phyloP scores from a whole-genome alignment of 2,329 filamentous ascomycete genomes.

The Celoporthe dispersa region DNA sequence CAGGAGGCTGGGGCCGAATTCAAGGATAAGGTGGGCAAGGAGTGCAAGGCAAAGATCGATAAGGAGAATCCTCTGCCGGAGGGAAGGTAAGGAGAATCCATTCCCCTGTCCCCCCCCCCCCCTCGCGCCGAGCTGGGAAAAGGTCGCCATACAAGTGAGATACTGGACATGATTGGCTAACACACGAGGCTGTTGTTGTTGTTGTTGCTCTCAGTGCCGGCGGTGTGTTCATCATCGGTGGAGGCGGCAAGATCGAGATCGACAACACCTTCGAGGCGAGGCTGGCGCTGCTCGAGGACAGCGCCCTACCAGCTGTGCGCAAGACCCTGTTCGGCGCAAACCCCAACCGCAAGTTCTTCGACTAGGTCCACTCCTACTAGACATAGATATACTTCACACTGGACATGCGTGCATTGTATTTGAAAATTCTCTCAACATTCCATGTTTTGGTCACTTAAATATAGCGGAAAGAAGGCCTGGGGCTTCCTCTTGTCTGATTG shows the following conservation, averaged over 20 bases:
- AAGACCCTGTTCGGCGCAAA: constrained; percentile 92
- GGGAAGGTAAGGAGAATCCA: constrained; percentile 67
- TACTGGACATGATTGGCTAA: constrained; percentile 13
- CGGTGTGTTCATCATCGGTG: constrained; percentile 79
- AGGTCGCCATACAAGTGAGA: background rate
- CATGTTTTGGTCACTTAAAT: constrained; percentile 21
- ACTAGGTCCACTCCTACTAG: constrained; percentile 56
- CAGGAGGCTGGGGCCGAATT: constrained; percentile 80
- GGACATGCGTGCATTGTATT: constrained; percentile 22
- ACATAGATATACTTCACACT: background rate
- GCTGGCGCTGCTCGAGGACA: constrained; percentile 80
- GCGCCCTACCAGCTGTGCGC: constrained; percentile 82
- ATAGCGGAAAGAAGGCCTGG: constrained; percentile 18
- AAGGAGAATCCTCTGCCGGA: constrained; percentile 80
- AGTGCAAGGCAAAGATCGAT: constrained; percentile 72
- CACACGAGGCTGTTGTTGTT: constrained; percentile 4
- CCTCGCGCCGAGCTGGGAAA: background rate
- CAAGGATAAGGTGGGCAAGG: constrained; percentile 75
- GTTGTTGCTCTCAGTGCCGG: constrained; percentile 65
- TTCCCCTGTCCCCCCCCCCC: no score
- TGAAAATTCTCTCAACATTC: constrained; percentile 3
- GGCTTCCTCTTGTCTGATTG: background rate
- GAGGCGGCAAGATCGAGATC: constrained; percentile 92
- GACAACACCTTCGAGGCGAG: constrained; percentile 98
- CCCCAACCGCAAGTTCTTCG: constrained; percentile 91